Evolutionary conservation across 2,329 filamentous ascomycete genomes (phyloP).

Genomic region (Myriosclerotinia duriaeana): DNA sequence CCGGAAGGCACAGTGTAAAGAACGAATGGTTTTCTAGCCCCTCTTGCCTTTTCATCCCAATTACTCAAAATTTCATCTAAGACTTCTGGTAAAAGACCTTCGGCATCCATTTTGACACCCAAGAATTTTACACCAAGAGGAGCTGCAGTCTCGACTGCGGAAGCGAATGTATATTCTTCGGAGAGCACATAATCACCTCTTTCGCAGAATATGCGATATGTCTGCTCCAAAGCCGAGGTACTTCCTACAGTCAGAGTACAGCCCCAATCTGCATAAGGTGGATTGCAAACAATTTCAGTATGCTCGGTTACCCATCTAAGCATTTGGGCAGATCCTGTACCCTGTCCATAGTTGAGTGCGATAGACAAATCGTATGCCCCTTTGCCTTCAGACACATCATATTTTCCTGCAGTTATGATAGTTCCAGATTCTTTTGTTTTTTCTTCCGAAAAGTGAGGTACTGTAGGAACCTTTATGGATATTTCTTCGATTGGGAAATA

Average conservation of each 20-base stretch:
- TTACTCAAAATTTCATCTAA: conserved; percentile 63
- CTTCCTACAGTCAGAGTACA: conserved; percentile 81
- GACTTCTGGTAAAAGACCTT: conserved; percentile 61
- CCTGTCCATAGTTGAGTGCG: conserved; percentile 90
- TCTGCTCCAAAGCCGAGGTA: conserved; percentile 81
- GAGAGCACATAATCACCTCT: conserved; percentile 77
- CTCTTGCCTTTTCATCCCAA: conserved; percentile 60
- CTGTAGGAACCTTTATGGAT: conserved; percentile 67
- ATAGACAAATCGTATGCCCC: conserved; percentile 73
- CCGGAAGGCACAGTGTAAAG: conserved; percentile 72
- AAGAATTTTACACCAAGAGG: conserved; percentile 62
- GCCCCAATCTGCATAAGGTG: conserved; percentile 88
- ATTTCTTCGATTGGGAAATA: conserved; percentile 90
- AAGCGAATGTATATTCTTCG: conserved; percentile 88
- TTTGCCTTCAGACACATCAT: conserved; percentile 67
- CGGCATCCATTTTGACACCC: conserved; percentile 63
- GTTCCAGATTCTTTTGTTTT: conserved; percentile 62
- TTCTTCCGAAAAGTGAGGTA: conserved; percentile 68
- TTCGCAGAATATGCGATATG: conserved; percentile 76
- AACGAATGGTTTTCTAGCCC: conserved; percentile 63
- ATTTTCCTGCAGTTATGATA: conserved; percentile 71
- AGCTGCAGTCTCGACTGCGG: conserved; percentile 63
- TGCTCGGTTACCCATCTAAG: conserved; percentile 92
- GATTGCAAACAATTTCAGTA: conserved; percentile 83
- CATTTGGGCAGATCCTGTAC: conserved; percentile 80